phyloP scores from a whole-genome alignment of 805 yeast genomes.

The Isabelozyma rhagii region DNA sequence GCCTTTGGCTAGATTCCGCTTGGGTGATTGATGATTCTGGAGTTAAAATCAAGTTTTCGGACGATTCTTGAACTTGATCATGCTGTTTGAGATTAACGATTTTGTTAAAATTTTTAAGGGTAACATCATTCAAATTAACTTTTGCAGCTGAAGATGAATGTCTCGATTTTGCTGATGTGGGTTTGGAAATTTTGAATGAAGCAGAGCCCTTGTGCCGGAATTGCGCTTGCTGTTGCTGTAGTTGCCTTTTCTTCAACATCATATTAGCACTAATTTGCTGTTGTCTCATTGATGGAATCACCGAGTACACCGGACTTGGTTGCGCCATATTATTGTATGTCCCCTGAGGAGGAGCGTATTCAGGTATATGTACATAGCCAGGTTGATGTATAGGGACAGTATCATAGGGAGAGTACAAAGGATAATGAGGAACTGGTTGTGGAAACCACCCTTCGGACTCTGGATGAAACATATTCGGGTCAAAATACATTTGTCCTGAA shows the following conservation, averaged over 20 bases:
- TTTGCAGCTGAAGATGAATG: conserved; percentile 4
- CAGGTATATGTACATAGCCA: not conserved
- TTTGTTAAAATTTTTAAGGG: conserved; percentile 6
- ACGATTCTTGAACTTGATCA: conserved; percentile 1
- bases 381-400: not conserved
- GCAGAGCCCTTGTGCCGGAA: not conserved
- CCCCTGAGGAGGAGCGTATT: not conserved
- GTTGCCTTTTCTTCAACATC: conserved; percentile 30
- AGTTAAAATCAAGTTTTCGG: conserved; percentile 11
- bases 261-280: conserved; percentile 29
- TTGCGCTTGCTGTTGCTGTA: conserved; percentile 11
- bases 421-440: not conserved
- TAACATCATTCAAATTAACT: conserved; percentile 8
- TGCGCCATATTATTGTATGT: not conserved
- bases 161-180: conserved; percentile 4
- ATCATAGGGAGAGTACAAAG: not conserved
- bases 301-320: not conserved
- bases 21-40: conserved; percentile 13
- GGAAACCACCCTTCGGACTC: conserved; percentile 18
- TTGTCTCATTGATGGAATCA: conserved; percentile 20
- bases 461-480: conserved; percentile 4
- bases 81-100: conserved; percentile 7
- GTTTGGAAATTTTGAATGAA: conserved; percentile 2
- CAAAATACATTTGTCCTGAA: not conserved
- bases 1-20: conserved; percentile 3